Conservation (phyloP, 2,329 filamentous ascomycete genomes). For the Nigrospora sphaerica region DNA sequence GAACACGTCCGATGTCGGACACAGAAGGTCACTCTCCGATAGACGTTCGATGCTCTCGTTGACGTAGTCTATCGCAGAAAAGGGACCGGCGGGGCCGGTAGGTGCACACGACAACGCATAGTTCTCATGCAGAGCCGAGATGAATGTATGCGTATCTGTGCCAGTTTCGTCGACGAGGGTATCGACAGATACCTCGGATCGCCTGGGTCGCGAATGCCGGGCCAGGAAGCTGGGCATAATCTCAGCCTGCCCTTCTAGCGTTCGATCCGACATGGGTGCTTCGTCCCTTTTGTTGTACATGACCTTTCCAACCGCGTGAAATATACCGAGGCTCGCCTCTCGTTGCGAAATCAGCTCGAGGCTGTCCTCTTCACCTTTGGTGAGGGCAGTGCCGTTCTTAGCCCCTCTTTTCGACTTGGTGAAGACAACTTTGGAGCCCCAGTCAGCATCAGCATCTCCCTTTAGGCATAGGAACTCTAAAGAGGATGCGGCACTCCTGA, state of each 20-base stretch:
- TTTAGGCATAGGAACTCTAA: slow-evolving; percentile 88
- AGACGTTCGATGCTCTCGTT: slow-evolving; percentile 81
- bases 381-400: slow-evolving; percentile 54
- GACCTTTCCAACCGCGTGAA: slow-evolving; percentile 92
- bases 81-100: slow-evolving; percentile 37
- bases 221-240: slow-evolving; percentile 52
- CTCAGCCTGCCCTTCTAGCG: slow-evolving; percentile 36
- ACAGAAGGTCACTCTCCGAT: slow-evolving; percentile 82
- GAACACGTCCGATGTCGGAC: slow-evolving; percentile 61
- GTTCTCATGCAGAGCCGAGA: slow-evolving; percentile 89
- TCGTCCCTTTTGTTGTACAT: slow-evolving; percentile 90
- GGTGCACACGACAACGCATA: slow-evolving; percentile 77
- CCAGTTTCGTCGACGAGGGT: slow-evolving; percentile 86
- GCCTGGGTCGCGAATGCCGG: slow-evolving; percentile 50
- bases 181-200: slow-evolving; percentile 62
- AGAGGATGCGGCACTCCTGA: slow-evolving; percentile 85
- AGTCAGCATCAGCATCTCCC: slow-evolving; percentile 65
- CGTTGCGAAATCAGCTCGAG: slow-evolving; percentile 77
- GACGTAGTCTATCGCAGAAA: slow-evolving; percentile 67
- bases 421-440: slow-evolving; percentile 68
- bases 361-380: slow-evolving; percentile 70
- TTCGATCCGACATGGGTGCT: slow-evolving; percentile 24
- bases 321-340: slow-evolving; percentile 86
- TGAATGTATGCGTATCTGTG: slow-evolving; percentile 84
- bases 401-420: slow-evolving; percentile 58